Percentiles rank a stretch among this genome's conserved stretches.
These are phyloP conservation scores for Ochromonas danica DNA, from an alignment of 108 stramenopile genomes.

Conservation along the genomic window DNA sequence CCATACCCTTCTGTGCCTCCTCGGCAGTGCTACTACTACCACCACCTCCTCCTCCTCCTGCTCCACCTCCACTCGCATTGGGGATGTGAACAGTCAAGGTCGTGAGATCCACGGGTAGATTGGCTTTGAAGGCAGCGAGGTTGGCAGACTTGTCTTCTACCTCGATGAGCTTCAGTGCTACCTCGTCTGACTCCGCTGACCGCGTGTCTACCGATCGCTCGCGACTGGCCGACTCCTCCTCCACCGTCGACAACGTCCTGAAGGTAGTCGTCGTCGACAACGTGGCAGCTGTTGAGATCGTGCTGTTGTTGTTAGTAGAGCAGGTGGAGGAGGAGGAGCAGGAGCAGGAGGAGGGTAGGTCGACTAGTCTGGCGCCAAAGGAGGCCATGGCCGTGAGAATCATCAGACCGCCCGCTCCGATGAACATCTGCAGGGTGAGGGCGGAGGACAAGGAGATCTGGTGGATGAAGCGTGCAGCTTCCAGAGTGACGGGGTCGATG, in stretches of 20 bases:
- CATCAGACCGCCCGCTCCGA: slow-evolving; percentile 40
- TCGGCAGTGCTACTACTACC: not conserved
- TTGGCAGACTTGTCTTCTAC: no score
- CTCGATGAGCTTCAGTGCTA: no score
- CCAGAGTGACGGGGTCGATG: not conserved
- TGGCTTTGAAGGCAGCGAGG: no score
- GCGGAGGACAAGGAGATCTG: slow-evolving; percentile 32
- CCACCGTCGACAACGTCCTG: no score
- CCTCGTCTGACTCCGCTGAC: no score
- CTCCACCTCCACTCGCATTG: no score
- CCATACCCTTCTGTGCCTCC: not conserved
- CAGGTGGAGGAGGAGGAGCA: not conserved
- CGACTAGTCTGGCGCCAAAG: not conserved
- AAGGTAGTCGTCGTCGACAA: no score
- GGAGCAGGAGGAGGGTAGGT: slow-evolving; percentile 34
- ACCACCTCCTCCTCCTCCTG: not conserved
- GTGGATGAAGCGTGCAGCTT: slow-evolving; percentile 43
- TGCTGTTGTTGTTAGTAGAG: not conserved
- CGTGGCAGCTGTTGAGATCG: no score
- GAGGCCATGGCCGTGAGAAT: slow-evolving; percentile 31
- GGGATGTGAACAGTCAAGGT: no score
- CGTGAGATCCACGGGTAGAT: no score
- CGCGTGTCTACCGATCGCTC: no score
- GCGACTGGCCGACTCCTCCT: no score
- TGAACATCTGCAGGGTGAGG: slow-evolving; percentile 47